Evolutionary conservation across 148 eudicot genomes (phyloP), one percentile per base, ranked within the genome.

Genomic region (Diospyros lotus): DNA sequence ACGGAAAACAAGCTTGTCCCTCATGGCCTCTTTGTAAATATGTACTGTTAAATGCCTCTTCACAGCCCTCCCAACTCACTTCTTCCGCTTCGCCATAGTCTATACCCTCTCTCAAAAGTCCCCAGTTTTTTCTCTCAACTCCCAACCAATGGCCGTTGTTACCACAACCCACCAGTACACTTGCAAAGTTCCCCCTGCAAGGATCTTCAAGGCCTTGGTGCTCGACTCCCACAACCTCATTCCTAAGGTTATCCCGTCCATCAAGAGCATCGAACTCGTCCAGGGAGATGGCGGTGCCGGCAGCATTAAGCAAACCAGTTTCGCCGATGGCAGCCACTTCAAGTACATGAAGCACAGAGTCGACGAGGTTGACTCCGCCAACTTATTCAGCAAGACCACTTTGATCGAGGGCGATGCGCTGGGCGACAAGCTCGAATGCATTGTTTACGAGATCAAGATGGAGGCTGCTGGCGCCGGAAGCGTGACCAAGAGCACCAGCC

Each of bases 341-440:
- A 77, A 71, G 54, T 71, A 2, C n/a, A 46, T 45, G 18, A 70
- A 77, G 75, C 80, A 77, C 75, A 71, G 17, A 41, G 44, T 71
- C 0, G 80, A 77, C 43, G 64, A 43, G 2, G 68, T 77, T 28
- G 75, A 77, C 45, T 50, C 18, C 14, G 70, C 52, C 38, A 77
- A 65, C 9, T 13, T 14, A 8, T 5, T 9, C 3, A 40, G 67
- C 67, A 40, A 61, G 64, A 40, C 40, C 70, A 70, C 75, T 6
- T 38, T 56, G 39, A 71, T 53, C 42, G 80, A 77, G 15, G 80
- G 80, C 4, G 80, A 77, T 15, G 66, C 64, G 14, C 50, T 70
- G 7, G 55, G 44, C 0, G 74, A 55, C 13, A 42, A 38, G 0
- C 11, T 70, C 1, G 80, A 77, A 46, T 63, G 12, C 5, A 54